Evolutionary conservation across 768 basidiomycete species (phyloP).

Genomic region (Calocybe indica): DNA sequence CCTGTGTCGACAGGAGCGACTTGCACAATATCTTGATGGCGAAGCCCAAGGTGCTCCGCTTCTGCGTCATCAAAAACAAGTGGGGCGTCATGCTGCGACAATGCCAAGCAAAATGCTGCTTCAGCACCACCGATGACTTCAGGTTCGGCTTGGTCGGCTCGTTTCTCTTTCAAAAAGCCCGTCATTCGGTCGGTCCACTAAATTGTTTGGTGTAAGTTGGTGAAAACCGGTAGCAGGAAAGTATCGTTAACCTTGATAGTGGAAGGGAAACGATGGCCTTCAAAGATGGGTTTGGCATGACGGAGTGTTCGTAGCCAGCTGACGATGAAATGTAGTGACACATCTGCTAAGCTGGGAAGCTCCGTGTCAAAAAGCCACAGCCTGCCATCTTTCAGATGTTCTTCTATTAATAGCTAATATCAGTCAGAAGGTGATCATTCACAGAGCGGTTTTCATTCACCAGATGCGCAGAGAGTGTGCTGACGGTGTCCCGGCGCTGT

Average conservation of each 20-base stretch:
- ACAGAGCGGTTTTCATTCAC: constrained; percentile 21
- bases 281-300: constrained; percentile 29
- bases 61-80: constrained; percentile 43
- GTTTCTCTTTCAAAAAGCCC: constrained; percentile 23
- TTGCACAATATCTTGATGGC: constrained; percentile 29
- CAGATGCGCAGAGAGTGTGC: constrained; percentile 39
- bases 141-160: constrained; percentile 18
- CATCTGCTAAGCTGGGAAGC: constrained; percentile 43
- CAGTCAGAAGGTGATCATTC: background rate
- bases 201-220: background rate
- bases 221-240: background rate
- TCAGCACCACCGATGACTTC: constrained; percentile 28
- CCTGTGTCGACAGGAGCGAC: constrained; percentile 46
- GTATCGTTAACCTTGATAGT: constrained; percentile 30
- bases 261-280: constrained; percentile 30
- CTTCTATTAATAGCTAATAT: constrained; percentile 25
- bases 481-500: constrained; percentile 17
- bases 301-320: constrained; percentile 36
- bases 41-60: constrained; percentile 35
- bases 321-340: constrained; percentile 44
- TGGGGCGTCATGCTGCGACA: constrained; percentile 28
- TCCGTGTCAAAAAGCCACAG: constrained; percentile 56
- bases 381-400: constrained; percentile 44
- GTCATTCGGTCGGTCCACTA: constrained; percentile 45
- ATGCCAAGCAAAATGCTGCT: constrained; percentile 36